Evolutionary conservation across 2,329 filamentous ascomycete species (phyloP), one percentile per base, ranked within the genome.

Genomic region (Chaetomium sp.): DNA sequence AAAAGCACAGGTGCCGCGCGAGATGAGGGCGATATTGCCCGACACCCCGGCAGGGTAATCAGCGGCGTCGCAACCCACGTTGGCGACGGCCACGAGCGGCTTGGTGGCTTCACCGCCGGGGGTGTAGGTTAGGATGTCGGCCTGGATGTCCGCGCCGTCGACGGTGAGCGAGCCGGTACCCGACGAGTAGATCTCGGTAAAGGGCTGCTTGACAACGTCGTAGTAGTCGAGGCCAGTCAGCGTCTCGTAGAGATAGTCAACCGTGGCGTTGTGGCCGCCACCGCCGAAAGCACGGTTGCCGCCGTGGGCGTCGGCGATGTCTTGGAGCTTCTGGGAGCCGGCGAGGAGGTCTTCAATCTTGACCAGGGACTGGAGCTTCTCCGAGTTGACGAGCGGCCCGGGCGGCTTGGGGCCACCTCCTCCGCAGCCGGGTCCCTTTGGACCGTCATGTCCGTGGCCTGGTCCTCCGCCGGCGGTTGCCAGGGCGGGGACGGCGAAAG

Each of bases 1-100:
- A 63, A 90, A 90, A 19, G 80, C 70, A 72, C 88, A 90, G 1
- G 70, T 75, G 62, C 88, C 87, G 69, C 87, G 83, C 6, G 79
- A 79, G 61, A 90, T 80, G 25, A 90, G 77, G 5, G 85, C 87
- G 54, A 90, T 82, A 23, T 80, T 83, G 45, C 83, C 86, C 3
- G 78, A 70, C 16, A 86, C 76, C 19, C 78, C 77, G 54, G 66
- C 65, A 0, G 87, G 82, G 73, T 79, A 89, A 72, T 88, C 85
- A 13, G 75, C 73, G 12, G 76, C 75, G 4, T 73, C 73, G 72
- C 87, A 89, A 51, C 86, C 86, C 3, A 86, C 72, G 72, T 83
- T 83, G 27, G 77, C 73, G 19, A 84, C 81, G 27, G 75, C 71
- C 51, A 85, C 76, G 13, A 87, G 70, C 1, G 79, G 74, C 9